Evolutionary conservation across 768 basidiomycete species (phyloP).

Genomic region (Termitomyces sp.): DNA sequence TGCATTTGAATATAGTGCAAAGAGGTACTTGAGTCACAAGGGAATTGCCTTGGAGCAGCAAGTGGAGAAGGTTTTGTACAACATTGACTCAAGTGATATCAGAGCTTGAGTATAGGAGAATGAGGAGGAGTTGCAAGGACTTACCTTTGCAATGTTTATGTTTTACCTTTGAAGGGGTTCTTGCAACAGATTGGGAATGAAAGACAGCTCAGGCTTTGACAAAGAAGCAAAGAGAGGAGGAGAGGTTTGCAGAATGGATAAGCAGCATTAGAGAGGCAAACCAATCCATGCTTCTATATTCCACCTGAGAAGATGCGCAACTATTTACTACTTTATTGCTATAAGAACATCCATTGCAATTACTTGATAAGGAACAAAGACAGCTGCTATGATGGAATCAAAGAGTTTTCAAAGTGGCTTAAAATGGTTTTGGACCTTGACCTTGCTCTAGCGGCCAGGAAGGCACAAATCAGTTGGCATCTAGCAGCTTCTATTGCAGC

Average conservation of each 20-base stretch:
- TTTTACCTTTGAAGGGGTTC: not conserved
- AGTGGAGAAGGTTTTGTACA: too few relatives aligned
- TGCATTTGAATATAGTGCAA: too few relatives aligned
- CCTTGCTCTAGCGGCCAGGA: too few relatives aligned
- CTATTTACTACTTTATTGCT: not conserved
- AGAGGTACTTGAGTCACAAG: too few relatives aligned
- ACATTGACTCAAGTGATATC: too few relatives aligned
- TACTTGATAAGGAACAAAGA: not conserved
- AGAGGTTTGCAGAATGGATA: not conserved
- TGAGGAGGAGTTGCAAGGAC: too few relatives aligned
- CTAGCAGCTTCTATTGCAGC: too few relatives aligned
- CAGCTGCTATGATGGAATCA: not conserved
- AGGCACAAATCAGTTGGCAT: too few relatives aligned
- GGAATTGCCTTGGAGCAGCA: too few relatives aligned
- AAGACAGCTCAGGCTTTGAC: not conserved
- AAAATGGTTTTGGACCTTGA: too few relatives aligned
- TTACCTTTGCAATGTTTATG: too few relatives aligned
- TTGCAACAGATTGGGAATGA: not conserved
- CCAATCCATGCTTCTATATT: not conserved
- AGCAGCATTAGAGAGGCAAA: not conserved
- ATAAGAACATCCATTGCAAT: not conserved
- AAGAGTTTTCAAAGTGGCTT: not conserved
- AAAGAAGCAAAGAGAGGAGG: not conserved
- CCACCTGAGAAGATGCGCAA: not conserved
- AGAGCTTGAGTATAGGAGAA: too few relatives aligned